Conservation (phyloP, 129 eudicot genomes). For the Saposhnikovia divaricata region DNA sequence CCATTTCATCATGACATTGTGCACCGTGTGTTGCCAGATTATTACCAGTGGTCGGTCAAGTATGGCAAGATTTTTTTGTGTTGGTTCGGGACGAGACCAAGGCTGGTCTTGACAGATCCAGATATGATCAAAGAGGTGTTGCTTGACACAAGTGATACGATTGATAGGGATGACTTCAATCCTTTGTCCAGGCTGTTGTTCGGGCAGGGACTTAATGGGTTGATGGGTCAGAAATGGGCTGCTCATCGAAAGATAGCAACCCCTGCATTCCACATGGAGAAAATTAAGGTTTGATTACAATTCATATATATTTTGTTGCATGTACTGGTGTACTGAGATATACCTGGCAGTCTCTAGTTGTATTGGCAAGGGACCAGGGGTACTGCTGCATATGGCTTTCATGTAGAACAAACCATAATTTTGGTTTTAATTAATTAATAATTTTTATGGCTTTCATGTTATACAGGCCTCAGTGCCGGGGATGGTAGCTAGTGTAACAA, state of each 20-base stretch:
- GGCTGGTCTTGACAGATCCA: constrained; percentile 23
- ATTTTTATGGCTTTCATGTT: not conserved
- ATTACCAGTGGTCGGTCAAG: constrained; percentile 24
- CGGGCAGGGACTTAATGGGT: constrained; percentile 31
- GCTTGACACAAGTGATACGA: constrained; percentile 2
- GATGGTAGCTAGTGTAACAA: constrained; percentile 23
- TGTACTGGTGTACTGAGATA: too few relatives aligned
- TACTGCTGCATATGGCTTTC: too few relatives aligned
- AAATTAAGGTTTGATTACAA: constrained; percentile 22
- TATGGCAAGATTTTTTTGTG: constrained; percentile 28
- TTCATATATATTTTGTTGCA: too few relatives aligned
- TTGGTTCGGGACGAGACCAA: constrained; percentile 35
- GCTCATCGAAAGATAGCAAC: constrained; percentile 24
- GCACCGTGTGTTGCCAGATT: constrained; percentile 21
- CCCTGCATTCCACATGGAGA: constrained; percentile 29
- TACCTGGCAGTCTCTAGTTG: too few relatives aligned
- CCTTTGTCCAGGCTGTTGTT: constrained; percentile 26
- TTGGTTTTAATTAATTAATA: too few relatives aligned
- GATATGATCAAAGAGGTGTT: constrained; percentile 29
- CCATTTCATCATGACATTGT: constrained; percentile 21
- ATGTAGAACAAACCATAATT: too few relatives aligned
- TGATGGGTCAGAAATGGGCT: constrained; percentile 34
- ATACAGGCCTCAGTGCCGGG: constrained; percentile 38
- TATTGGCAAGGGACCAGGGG: too few relatives aligned
- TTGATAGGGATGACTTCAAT: constrained; percentile 15